These are phyloP conservation scores for Trypanosoma platydactyli DNA, from an alignment of 208 protist species.

Conservation along the genomic window DNA sequence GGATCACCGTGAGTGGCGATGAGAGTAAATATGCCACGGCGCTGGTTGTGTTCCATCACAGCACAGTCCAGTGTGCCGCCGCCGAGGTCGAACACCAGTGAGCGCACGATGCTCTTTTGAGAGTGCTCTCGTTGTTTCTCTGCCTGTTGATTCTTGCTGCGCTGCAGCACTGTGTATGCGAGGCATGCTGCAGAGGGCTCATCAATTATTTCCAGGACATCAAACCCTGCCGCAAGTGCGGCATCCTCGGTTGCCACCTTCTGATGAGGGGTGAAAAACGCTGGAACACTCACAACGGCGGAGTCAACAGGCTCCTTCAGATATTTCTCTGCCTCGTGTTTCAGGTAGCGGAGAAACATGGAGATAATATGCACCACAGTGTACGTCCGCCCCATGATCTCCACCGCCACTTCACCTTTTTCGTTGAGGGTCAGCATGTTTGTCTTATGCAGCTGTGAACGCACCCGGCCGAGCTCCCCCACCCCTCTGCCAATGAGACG, in stretches of 20 bases:
- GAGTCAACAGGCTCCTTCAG: conserved; percentile 80
- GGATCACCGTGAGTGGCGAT: conserved; percentile 89
- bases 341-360: conserved; percentile 92
- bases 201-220: conserved; percentile 93
- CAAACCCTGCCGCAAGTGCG: conserved; percentile 86
- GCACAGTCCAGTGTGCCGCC: conserved; percentile 92
- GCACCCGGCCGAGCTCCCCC: conserved; percentile 81
- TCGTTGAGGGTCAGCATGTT: conserved; percentile 89
- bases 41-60: conserved; percentile 85
- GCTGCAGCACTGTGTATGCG: conserved; percentile 76
- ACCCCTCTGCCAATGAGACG: conserved; percentile 87
- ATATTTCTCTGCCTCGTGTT: conserved; percentile 82
- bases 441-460: conserved; percentile 81
- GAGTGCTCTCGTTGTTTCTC: conserved; percentile 7
- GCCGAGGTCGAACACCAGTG: conserved; percentile 90
- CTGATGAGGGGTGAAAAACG: conserved; percentile 92
- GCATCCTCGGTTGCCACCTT: conserved; percentile 93
- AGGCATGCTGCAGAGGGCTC: conserved; percentile 90
- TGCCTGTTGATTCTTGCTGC: conserved; percentile 10
- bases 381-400: conserved; percentile 89
- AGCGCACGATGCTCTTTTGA: conserved; percentile 56
- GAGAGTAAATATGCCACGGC: conserved; percentile 62
- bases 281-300: conserved; percentile 89
- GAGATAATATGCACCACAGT: conserved; percentile 92
- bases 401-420: conserved; percentile 83